Base-by-base conservation (phyloP, 2,329 filamentous ascomycete genomes). In the Trichoderma koningiopsis region DNA sequence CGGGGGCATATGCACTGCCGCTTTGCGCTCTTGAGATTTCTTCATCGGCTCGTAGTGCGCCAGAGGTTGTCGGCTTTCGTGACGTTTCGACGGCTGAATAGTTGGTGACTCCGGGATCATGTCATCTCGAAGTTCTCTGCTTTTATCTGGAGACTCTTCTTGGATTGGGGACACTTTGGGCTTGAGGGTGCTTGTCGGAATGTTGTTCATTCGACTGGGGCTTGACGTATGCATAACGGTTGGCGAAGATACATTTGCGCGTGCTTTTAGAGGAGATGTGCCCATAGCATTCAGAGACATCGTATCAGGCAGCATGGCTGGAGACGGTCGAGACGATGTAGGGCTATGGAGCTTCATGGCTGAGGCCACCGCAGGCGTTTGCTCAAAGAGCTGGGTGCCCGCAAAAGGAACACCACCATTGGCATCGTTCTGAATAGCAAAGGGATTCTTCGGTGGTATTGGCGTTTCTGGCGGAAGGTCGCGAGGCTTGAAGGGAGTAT, bases 241-340 rank as follows among this genome's bases (percentile, higher is more conserved):
- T 3, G 85, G 83, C 0, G 83, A 85, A 0, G 83, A 83, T 35
- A 83, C 80, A 61, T 85, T 79, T 19, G 81, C 81, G 31, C 83
- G 81, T 43, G 83, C 79, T 73, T 86, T 87, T 1, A 87, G 74
- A 0, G 86, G 85, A 1, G 86, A 88, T 0, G 79, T 79, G 71
- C 80, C 78, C 2, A 80, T 74, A 2, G 78, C 76, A 55, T 83
- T 84, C 0, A 85, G 81, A 2, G 85, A 86, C 4, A 84, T 82
- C 0, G 80, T 77, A 62, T 85, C 80, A 29, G 79, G 76, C 13
- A 85, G 82, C 4, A 83, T 73, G 53, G 82, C 78, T 0, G 86
- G 86, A 1, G 87, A 89, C 0, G 87, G 87, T 13, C 86, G 81
- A 1, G 86, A 88, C 1, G 86, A 88, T 0, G 86, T 88, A 24